Evolutionary conservation across 805 yeast species (phyloP).

Genomic region (Candida andamanensis): DNA sequence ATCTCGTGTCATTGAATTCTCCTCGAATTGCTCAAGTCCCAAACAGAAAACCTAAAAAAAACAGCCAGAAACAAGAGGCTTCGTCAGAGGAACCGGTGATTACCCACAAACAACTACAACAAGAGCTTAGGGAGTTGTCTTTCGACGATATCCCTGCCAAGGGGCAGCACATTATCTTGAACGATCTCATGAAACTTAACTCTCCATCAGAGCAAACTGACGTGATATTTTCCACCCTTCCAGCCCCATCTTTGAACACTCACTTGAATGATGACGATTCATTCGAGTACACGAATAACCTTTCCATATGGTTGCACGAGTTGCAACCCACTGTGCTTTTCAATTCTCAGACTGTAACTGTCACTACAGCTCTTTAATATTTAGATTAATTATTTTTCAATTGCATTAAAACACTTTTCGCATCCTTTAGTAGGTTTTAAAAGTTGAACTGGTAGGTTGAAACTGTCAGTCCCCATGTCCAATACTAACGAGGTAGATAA

Average conservation of each 20-base stretch:
- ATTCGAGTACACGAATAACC: conserved; percentile 65
- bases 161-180: conserved; percentile 84
- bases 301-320: conserved; percentile 75
- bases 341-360: conserved; percentile 93
- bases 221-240: conserved; percentile 82
- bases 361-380: conserved; percentile 75
- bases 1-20: conserved; percentile 7
- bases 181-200: conserved; percentile 69
- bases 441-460: no score
- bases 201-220: conserved; percentile 54
- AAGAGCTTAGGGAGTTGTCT: conserved; percentile 37
- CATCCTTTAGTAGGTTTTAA: conserved; percentile 4
- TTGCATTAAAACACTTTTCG: not conserved
- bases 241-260: conserved; percentile 82
- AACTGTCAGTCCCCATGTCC: no score
- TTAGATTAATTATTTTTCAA: not conserved
- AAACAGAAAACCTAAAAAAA: not conserved
- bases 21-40: conserved; percentile 2
- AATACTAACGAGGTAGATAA: conserved; percentile 25
- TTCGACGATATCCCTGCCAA: conserved; percentile 88
- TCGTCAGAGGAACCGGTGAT: conserved; percentile 9
- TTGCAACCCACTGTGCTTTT: conserved; percentile 79
- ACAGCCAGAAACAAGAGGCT: not conserved
- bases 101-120: conserved; percentile 32
- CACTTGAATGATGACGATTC: conserved; percentile 67